These are phyloP conservation scores for Colletotrichum sp. DNA, from an alignment of 2,329 filamentous ascomycete genomes.

Conservation along the genomic window DNA sequence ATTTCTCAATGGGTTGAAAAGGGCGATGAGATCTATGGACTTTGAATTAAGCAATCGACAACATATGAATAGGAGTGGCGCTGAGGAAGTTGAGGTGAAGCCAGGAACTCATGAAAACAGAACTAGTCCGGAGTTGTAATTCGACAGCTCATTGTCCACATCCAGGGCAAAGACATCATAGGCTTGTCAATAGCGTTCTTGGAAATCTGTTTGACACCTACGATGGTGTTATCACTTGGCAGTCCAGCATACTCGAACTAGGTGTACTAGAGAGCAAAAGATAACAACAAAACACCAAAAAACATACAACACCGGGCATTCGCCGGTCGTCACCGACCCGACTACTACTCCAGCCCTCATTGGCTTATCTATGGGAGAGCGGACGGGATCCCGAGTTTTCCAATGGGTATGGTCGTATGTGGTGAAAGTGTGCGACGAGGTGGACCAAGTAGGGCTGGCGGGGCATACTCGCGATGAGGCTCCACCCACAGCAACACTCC, in stretches of 20 bases:
- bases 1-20: background rate
- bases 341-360: background rate
- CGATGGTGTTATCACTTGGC: background rate
- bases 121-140: background rate
- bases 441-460: background rate
- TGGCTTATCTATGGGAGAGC: background rate
- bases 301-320: background rate
- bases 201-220: background rate
- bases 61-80: background rate
- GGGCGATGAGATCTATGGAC: background rate
- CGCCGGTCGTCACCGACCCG: background rate
- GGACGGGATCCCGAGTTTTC: background rate
- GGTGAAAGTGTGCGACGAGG: background rate
- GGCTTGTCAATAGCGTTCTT: accelerated
- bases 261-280: background rate
- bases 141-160: background rate
- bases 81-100: background rate
- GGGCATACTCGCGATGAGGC: background rate
- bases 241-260: background rate
- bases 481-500: background rate
- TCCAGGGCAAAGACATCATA: background rate
- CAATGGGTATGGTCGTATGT: background rate
- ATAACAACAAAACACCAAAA: background rate
- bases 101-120: background rate
- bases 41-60: background rate